Percentiles rank a stretch among this genome's conserved stretches.
phyloP scores from a whole-genome alignment of 2,329 filamentous ascomycete genomes.

The Sphaerulina populicola region DNA sequence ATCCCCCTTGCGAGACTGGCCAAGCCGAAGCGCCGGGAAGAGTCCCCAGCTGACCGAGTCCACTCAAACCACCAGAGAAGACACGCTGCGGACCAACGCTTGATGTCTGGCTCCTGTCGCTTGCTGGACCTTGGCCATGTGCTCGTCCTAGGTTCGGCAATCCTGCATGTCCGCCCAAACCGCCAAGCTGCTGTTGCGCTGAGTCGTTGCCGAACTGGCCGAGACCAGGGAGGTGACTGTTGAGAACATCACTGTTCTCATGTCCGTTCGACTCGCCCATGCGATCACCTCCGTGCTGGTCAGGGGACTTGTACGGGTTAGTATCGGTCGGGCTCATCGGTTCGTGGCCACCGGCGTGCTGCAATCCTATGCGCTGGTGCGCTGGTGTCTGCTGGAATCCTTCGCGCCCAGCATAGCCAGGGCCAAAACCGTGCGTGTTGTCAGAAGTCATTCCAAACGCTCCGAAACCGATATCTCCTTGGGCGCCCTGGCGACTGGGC shows the following conservation, averaged over 20 bases:
- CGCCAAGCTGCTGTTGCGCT: constrained; percentile 22
- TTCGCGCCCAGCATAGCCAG: constrained; percentile 41
- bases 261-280: constrained; percentile 39
- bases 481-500: constrained; percentile 42
- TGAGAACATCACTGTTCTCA: constrained; percentile 27
- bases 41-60: constrained; percentile 38
- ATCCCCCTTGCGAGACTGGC: constrained; percentile 56
- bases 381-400: constrained; percentile 49
- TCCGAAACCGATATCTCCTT: constrained; percentile 53
- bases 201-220: constrained; percentile 26
- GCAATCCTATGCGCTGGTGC: constrained; percentile 37
- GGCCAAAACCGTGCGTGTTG: constrained; percentile 29
- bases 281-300: constrained; percentile 58
- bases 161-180: constrained; percentile 29
- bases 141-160: constrained; percentile 33
- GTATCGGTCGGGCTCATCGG: constrained; percentile 87
- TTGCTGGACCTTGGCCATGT: constrained; percentile 50
- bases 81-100: constrained; percentile 68
- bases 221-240: constrained; percentile 27
- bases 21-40: constrained; percentile 55
- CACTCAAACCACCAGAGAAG: constrained; percentile 52
- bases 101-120: constrained; percentile 87
- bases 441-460: constrained; percentile 54
- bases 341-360: constrained; percentile 46
- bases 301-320: constrained; percentile 90